Percentiles rank a stretch among this genome's conserved stretches.
Conservation (phyloP, 2,329 filamentous ascomycete genomes). For the Juglanconis oblonga region DNA sequence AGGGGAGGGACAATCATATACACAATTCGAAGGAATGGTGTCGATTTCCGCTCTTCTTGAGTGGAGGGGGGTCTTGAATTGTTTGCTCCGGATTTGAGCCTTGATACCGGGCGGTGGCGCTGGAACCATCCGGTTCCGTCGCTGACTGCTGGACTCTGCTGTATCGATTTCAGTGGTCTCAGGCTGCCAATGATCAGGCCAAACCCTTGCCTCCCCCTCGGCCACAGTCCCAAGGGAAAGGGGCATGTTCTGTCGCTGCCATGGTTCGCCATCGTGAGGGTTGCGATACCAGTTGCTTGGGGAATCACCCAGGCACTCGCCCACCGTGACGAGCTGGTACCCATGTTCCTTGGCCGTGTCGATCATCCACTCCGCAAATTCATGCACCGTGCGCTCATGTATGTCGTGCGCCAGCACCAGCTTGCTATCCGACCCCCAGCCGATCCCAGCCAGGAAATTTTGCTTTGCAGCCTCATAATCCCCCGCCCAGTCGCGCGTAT, state of each 20-base stretch:
- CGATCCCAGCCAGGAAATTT: not conserved
- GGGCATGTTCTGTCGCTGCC: not conserved
- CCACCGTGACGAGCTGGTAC: constrained; percentile 48
- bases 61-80: too few species aligned
- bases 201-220: not conserved
- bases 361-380: constrained; percentile 44
- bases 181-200: not conserved
- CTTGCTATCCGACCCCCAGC: not conserved
- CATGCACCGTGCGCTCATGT: constrained; percentile 43
- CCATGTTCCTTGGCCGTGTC: constrained; percentile 39
- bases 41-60: too few species aligned
- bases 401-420: constrained; percentile 41
- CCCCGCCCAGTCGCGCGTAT: constrained; percentile 17
- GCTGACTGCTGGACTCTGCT: too few species aligned
- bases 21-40: too few species aligned
- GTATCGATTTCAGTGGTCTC: not conserved
- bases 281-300: constrained; percentile 50
- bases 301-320: constrained; percentile 53
- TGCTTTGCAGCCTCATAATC: constrained; percentile 13
- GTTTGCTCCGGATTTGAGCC: too few species aligned
- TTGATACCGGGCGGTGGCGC: too few species aligned
- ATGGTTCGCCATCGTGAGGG: constrained; percentile 6
- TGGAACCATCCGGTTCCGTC: too few species aligned
- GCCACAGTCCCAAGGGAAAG: not conserved
- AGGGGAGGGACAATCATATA: too few species aligned